Percentiles rank a stretch among this genome's conserved stretches.
Evolutionary conservation across 1,139 yeast genomes (phyloP).

Genomic region (Candida glucosophila): DNA sequence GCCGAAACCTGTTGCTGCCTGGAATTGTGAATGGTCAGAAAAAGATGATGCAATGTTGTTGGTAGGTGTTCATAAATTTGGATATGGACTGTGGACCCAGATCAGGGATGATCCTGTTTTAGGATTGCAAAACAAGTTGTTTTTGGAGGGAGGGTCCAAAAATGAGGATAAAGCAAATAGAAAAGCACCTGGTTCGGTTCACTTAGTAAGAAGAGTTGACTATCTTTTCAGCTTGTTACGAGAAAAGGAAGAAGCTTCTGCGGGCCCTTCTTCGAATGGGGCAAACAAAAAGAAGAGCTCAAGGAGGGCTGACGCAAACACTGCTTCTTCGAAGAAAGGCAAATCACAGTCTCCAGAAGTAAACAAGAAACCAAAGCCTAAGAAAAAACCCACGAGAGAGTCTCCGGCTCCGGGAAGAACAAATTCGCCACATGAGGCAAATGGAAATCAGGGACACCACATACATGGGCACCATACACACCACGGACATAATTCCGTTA

Average conservation of each 20-base stretch:
- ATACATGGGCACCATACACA: too few relatives aligned
- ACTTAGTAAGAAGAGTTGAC: conserved; percentile 88
- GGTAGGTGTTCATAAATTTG: conserved; percentile 84
- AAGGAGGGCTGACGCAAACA: conserved; percentile 13
- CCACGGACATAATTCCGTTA: background rate
- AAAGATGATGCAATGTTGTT: conserved; percentile 81
- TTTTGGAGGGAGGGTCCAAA: conserved; percentile 38
- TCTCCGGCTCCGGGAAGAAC: conserved; percentile 3
- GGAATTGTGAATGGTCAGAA: conserved; percentile 84
- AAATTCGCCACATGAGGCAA: conserved; percentile 7
- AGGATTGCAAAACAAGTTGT: conserved; percentile 78
- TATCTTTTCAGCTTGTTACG: conserved; percentile 66
- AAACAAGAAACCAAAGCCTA: conserved; percentile 7
- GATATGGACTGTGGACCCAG: conserved; percentile 92
- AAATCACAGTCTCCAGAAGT: conserved; percentile 15
- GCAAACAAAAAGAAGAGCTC: conserved; percentile 10
- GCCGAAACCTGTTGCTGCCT: conserved; percentile 80
- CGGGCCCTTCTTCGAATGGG: conserved; percentile 6
- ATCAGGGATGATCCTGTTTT: conserved; percentile 92
- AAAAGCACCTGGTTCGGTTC: conserved; percentile 88
- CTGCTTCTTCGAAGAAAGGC: conserved; percentile 7
- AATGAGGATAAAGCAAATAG: conserved; percentile 39
- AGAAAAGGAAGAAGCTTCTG: conserved; percentile 34
- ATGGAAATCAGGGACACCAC: conserved; percentile 6
- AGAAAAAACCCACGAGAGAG: conserved; percentile 4